Conservation (phyloP, 805 yeast species). For the Pichia membranifaciens region DNA sequence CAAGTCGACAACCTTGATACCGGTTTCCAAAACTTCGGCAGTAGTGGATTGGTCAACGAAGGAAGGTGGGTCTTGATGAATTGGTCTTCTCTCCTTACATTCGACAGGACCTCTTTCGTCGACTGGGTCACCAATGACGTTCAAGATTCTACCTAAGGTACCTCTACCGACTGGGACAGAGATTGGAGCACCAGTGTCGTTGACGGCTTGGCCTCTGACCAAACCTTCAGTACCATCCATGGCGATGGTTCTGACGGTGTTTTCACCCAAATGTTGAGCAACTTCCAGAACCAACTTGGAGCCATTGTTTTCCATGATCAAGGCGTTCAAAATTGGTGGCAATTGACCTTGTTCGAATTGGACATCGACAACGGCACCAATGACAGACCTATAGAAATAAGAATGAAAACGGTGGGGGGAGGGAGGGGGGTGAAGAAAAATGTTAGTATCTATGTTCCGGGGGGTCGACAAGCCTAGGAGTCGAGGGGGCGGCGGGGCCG, state of each 20-base stretch:
- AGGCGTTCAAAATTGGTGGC: slow-evolving; percentile 96
- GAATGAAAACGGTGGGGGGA: background rate
- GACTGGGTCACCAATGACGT: slow-evolving; percentile 98
- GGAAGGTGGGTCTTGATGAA: slow-evolving; percentile 96
- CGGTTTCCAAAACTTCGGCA: slow-evolving; percentile 98
- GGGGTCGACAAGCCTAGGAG: too few species aligned
- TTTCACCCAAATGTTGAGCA: slow-evolving; percentile 99
- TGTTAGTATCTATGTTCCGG: slow-evolving; percentile 19
- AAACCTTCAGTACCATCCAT: slow-evolving; percentile 99
- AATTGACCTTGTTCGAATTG: slow-evolving; percentile 96
- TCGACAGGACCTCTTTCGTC: slow-evolving; percentile 99
- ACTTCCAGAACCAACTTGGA: slow-evolving; percentile 85
- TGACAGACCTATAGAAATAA: slow-evolving; percentile 67
- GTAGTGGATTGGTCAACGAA: slow-evolving; percentile 96
- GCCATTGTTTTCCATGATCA: slow-evolving; percentile 75
- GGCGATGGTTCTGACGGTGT: slow-evolving; percentile 99
- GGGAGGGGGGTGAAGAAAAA: background rate
- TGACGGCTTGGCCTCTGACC: slow-evolving; percentile 90
- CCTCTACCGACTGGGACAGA: slow-evolving; percentile 99
- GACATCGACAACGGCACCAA: slow-evolving; percentile 99
- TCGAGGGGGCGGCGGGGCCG: too few species aligned
- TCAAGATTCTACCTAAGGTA: slow-evolving; percentile 96
- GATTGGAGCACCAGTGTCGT: slow-evolving; percentile 97
- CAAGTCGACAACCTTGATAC: slow-evolving; percentile 99
- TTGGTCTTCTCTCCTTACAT: slow-evolving; percentile 90